These are phyloP conservation scores for Iberis pinnata DNA, from an alignment of 345 rosid genomes.

Conservation along the genomic window DNA sequence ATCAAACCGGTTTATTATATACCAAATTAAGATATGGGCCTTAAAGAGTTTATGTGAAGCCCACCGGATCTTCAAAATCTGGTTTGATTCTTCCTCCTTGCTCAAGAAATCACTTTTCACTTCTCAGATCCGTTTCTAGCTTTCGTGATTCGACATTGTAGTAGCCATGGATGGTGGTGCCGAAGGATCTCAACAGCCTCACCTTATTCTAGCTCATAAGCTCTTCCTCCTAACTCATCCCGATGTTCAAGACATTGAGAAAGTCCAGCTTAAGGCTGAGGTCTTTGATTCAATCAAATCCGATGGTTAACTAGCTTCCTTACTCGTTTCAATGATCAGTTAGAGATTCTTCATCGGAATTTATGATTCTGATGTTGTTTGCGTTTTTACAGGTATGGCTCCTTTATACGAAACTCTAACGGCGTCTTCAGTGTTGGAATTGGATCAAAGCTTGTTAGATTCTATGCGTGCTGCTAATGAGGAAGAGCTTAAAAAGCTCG, in stretches of 20 bases:
- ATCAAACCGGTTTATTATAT: too few relatives aligned
- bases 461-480: conserved; percentile 58
- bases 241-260: conserved; percentile 82
- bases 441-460: conserved; percentile 61
- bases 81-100: conserved; percentile 30
- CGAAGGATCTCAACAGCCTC: conserved; percentile 83
- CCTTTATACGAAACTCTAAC: conserved; percentile 78
- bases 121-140: conserved; percentile 5
- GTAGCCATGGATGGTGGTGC: conserved; percentile 60
- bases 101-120: conserved; percentile 29
- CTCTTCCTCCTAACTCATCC: conserved; percentile 72
- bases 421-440: conserved; percentile 52
- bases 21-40: too few relatives aligned
- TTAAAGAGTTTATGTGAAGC: too few relatives aligned
- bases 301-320: conserved; percentile 43
- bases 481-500: conserved; percentile 80
- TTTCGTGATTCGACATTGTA: conserved; percentile 3
- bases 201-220: conserved; percentile 73
- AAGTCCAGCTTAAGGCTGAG: conserved; percentile 82
- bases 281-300: conserved; percentile 62
- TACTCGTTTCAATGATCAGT: background rate
- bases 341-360: background rate
- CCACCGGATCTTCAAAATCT: too few relatives aligned
- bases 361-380: conserved; percentile 16
- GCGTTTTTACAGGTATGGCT: conserved; percentile 57